Evolutionary conservation across 2,329 filamentous ascomycete species (phyloP), one percentile per base, ranked within the genome.

Genomic region (Alternaria gansuensis): DNA sequence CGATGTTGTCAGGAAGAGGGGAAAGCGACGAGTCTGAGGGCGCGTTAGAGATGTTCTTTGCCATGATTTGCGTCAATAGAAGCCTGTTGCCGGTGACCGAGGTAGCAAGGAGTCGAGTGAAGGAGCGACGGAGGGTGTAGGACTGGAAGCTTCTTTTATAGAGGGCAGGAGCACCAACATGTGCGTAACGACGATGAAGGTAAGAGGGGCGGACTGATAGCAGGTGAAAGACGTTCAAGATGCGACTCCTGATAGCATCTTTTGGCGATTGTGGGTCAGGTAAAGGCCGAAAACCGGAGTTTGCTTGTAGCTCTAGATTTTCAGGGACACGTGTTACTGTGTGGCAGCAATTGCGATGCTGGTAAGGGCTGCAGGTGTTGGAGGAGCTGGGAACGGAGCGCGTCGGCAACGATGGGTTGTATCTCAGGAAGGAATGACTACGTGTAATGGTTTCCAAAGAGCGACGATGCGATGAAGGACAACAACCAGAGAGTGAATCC

Each of bases 11-110:
- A 28, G 68, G 63, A n/a, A 62, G 57, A 7, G 67, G 62, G 13
- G 71, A 71, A 7, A 71, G 68, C 14, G 71, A 70, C 3, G 68
- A 69, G n/a, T 65, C 57, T 5, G 71, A 65, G n/a, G 55, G 40
- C 21, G 44, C n/a, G 6, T 51, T 50, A 3, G 60, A 17, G 13
- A 54, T 11, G 13, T 66, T 68, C 39, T 60, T 61, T n/a, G 66
- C 65, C 69, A 71, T 73, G 53, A 48, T 60, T 51, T 17, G 8
- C 1, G 45, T 29, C 40, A 46, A 34, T 28, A 8, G 21, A 34
- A 17, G 26, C 36, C 37, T 17, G 10, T 48, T 28, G 29, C 23
- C n/a, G 34, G 23, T 23, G 14, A 8, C 33, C 14, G 41, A 40
- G 9, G 23, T 5, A 14, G 21, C 36, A 23, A 29, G 26, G 51